Evolutionary conservation across 2,329 filamentous ascomycete genomes (phyloP).

Genomic region (Cercospora janseana): DNA sequence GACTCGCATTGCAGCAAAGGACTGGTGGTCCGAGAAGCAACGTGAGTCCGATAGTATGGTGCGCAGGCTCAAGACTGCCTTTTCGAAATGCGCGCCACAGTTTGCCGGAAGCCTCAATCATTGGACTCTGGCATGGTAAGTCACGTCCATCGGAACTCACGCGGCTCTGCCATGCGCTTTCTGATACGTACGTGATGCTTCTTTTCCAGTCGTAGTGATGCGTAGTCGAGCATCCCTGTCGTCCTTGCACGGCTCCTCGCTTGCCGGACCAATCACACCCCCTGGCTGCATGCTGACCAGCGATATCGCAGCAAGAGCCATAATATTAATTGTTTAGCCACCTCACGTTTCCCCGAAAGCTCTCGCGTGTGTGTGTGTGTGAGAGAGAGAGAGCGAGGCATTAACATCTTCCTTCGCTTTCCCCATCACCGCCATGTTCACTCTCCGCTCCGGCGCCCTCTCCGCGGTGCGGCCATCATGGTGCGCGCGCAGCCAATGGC

Average conservation of each 20-base stretch:
- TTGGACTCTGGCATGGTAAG: too few relatives aligned
- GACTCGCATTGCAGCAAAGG: too few relatives aligned
- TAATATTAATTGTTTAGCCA: conserved; percentile 6
- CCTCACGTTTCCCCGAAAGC: not conserved
- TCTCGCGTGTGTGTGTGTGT: not conserved
- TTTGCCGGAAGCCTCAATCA: too few relatives aligned
- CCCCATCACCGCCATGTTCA: conserved; percentile 19
- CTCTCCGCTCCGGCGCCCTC: conserved; percentile 15
- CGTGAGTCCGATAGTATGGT: too few relatives aligned
- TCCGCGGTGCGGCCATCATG: conserved; percentile 25
- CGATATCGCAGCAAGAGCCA: conserved; percentile 2
- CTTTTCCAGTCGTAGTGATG: too few relatives aligned
- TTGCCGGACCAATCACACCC: not conserved
- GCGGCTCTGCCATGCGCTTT: too few relatives aligned
- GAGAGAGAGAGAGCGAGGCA: not conserved
- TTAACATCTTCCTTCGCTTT: not conserved
- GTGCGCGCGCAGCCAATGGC: conserved; percentile 28
- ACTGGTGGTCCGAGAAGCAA: too few relatives aligned
- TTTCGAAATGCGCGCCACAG: too few relatives aligned
- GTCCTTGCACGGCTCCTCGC: not conserved
- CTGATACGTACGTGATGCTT: too few relatives aligned
- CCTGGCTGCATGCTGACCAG: not conserved
- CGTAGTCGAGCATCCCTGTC: not conserved
- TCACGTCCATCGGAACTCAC: too few relatives aligned
- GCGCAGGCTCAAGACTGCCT: too few relatives aligned